Conservation (phyloP, 2,329 filamentous ascomycete genomes). For the Hypoxylon sp. region DNA sequence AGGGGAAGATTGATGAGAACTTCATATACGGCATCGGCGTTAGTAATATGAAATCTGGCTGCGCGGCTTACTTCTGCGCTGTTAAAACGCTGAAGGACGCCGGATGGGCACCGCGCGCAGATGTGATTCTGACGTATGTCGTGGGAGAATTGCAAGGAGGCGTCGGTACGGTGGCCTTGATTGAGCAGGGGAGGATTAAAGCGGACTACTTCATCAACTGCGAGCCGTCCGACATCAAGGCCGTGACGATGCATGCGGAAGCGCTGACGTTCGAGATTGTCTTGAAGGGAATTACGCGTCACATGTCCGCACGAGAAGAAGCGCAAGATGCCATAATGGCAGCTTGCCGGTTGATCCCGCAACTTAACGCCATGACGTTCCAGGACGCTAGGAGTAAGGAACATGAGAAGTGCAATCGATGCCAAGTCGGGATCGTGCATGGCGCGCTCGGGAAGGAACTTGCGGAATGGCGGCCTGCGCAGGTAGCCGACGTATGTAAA, state of each 20-base stretch:
- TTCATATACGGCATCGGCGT: conserved; percentile 53
- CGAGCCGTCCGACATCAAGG: conserved; percentile 50
- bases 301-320: conserved; percentile 52
- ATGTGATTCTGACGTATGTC: conserved; percentile 49
- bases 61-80: conserved; percentile 52
- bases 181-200: conserved; percentile 45
- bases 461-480: conserved; percentile 48
- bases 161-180: conserved; percentile 48
- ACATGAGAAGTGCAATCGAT: conserved; percentile 49
- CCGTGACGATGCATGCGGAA: conserved; percentile 51
- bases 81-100: conserved; percentile 44
- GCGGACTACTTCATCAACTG: conserved; percentile 51
- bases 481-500: conserved; percentile 49
- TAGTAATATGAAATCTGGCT: conserved; percentile 53
- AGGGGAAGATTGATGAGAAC: conserved; percentile 50
- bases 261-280: conserved; percentile 47
- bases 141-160: conserved; percentile 52
- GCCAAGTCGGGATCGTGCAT: conserved; percentile 49
- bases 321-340: conserved; percentile 49
- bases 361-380: conserved; percentile 45
- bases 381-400: conserved; percentile 44
- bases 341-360: conserved; percentile 47
- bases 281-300: conserved; percentile 47
- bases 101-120: conserved; percentile 46
- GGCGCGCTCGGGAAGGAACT: conserved; percentile 48